Conservation (phyloP, 352 stramenopile species). For the Lagenidium sp. region DNA sequence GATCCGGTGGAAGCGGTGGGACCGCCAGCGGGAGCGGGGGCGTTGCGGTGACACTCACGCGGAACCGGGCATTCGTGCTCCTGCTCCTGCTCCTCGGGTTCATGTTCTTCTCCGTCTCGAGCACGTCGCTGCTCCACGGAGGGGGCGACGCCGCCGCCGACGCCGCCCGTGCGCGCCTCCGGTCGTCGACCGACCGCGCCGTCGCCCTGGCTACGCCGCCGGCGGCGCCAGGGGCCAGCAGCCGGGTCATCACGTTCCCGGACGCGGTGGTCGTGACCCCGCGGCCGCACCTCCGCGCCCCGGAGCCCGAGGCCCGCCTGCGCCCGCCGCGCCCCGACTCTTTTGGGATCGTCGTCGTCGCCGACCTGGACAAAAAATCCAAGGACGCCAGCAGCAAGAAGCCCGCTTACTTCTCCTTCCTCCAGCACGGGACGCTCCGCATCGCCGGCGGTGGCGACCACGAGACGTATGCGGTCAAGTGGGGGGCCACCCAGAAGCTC, state of each 20-base stretch:
- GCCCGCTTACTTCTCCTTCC: slow-evolving; percentile 83
- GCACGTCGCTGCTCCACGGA: slow-evolving; percentile 23
- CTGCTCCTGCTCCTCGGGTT: slow-evolving; percentile 37
- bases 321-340: slow-evolving; percentile 32
- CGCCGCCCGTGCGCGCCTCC: slow-evolving; percentile 1
- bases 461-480: slow-evolving; percentile 53
- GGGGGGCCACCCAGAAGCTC: slow-evolving; percentile 64
- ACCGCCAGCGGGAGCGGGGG: too few species aligned
- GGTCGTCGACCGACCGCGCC: neutral
- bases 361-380: slow-evolving; percentile 94
- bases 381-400: slow-evolving; percentile 84
- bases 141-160: slow-evolving; percentile 4
- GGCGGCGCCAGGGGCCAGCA: slow-evolving; percentile 4
- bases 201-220: slow-evolving; percentile 6
- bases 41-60: too few species aligned
- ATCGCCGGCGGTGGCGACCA: slow-evolving; percentile 27
- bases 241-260: slow-evolving; percentile 11
- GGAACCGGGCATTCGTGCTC: slow-evolving; percentile 36
- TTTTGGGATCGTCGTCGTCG: slow-evolving; percentile 89
- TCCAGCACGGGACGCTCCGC: slow-evolving; percentile 88
- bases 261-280: slow-evolving; percentile 5
- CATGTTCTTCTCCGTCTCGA: slow-evolving; percentile 58
- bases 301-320: neutral
- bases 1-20: slow-evolving; percentile 15
- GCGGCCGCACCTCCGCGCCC: slow-evolving; percentile 3